Percentiles rank a stretch among this genome's conserved stretches.
These are phyloP conservation scores for Populus pruinosa DNA, from an alignment of 345 rosid species.

Conservation along the genomic window DNA sequence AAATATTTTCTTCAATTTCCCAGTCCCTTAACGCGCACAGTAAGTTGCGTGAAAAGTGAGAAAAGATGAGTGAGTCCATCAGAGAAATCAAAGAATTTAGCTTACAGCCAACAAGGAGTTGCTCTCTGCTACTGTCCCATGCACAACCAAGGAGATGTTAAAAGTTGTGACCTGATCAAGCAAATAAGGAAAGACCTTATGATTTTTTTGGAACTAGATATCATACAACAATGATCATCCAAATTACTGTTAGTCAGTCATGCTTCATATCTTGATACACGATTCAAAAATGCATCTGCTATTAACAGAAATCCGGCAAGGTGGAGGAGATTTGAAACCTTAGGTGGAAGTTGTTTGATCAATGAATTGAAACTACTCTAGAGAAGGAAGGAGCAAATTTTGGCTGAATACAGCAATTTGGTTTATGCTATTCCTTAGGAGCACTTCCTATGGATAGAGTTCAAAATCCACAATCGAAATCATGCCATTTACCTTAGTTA, in stretches of 20 bases:
- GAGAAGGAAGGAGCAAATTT: not conserved
- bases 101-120: constrained; percentile 41
- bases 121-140: constrained; percentile 77
- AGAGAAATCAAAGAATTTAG: constrained; percentile 4
- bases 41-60: not conserved
- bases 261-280: not conserved
- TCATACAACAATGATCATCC: not conserved
- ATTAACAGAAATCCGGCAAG: not conserved
- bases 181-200: not conserved
- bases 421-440: not conserved
- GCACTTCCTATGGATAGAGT: not conserved
- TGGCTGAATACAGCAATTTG: not conserved
- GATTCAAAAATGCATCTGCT: not conserved
- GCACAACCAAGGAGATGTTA: constrained; percentile 79
- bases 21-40: not conserved
- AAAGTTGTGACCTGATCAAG: constrained; percentile 68
- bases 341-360: not conserved
- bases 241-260: not conserved
- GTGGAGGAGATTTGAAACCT: not conserved
- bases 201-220: not conserved
- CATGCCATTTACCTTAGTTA: not conserved
- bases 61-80: not conserved
- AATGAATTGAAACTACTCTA: not conserved
- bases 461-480: not conserved
- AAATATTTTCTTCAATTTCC: not conserved